Base-by-base conservation (phyloP, 192 early-diverging fungal species). In the Coemansia sp. region DNA sequence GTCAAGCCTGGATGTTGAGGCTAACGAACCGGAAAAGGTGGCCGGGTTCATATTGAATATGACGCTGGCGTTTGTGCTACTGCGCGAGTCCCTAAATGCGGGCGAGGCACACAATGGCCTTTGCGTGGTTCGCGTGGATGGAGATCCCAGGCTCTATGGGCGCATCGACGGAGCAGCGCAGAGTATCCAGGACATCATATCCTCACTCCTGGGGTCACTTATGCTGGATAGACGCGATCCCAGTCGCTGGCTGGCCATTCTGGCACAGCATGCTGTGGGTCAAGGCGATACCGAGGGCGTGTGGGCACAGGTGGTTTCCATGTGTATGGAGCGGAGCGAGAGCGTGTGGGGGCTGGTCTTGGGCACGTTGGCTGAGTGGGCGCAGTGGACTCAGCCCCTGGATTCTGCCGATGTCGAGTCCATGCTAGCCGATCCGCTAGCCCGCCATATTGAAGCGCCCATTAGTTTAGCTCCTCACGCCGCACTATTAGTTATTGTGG, bases 1-100 rank as follows among this genome's bases (percentile, higher is more conserved):
- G n/a, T 38, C 62, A 5, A 59, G 59, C 10, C 57, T 59, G 16
- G 14, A 55, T n/a, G 16, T 53, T 14, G 36, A 55, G 10, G 50
- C 13, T 11, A 40, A 46, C 10, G 43, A 34, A 18, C 18, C 9
- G 0, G 55, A 13, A 24, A 20, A 21, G 11, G 18, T 70, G 33
- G 62, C 46, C 0, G 63, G 18, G 16, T 62, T 71, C 35, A 43
- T 76, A 3, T 28, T 66, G 56, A 62, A 75, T 13, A 58, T 70
- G 67, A 42, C 66, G n/a, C 50, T 81, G 48, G 73, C 78, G 3
- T 76, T 62, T 51, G 73, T 76, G 33, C 43, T 76, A 63, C 63
- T 81, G 13, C 66, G 70, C 21, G 78, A 76, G 50, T 46, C 73
- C 9, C 66, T 75, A 31, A 43, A 57, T 7, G 28, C 31, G 31